Evolutionary conservation across 1,139 yeast species (phyloP).

Genomic region (Pichia sp.): DNA sequence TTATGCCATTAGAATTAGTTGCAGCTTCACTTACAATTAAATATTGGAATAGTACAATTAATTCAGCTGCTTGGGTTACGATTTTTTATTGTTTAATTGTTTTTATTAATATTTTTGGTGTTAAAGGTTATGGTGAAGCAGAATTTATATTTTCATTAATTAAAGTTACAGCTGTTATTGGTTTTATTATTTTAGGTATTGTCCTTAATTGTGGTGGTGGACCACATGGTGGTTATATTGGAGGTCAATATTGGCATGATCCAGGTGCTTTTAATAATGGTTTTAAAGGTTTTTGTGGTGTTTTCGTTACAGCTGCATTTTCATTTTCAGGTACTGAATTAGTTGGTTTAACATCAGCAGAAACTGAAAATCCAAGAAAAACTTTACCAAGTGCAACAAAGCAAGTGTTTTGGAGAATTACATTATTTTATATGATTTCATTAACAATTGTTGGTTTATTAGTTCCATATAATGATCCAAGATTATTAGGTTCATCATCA

Average conservation of each 20-base stretch:
- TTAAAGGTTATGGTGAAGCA: constrained; percentile 56
- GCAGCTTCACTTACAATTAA: constrained; percentile 60
- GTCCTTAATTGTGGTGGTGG: constrained; percentile 64
- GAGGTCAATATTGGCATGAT: constrained; percentile 50
- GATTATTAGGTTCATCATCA: constrained; percentile 38
- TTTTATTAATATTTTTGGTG: constrained; percentile 50
- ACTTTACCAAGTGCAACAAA: constrained; percentile 60
- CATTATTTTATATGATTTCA: constrained; percentile 52
- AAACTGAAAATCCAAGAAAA: constrained; percentile 61
- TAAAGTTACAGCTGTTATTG: constrained; percentile 53
- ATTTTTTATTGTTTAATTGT: constrained; percentile 52
- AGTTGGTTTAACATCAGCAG: constrained; percentile 77
- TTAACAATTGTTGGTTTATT: constrained; percentile 49
- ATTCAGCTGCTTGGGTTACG: constrained; percentile 58
- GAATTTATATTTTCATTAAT: constrained; percentile 53
- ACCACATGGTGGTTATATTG: constrained; percentile 46
- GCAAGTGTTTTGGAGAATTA: constrained; percentile 63
- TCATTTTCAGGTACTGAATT: constrained; percentile 76
- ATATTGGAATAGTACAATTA: constrained; percentile 51
- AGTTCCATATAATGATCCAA: constrained; percentile 46
- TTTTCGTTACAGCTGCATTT: constrained; percentile 76
- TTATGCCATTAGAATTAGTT: constrained; percentile 60
- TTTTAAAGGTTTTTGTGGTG: constrained; percentile 70
- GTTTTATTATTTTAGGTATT: constrained; percentile 62
- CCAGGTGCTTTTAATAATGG: constrained; percentile 53